phyloP scores from a whole-genome alignment of 164 flowering plant species.

The Liquidambar formosana region DNA sequence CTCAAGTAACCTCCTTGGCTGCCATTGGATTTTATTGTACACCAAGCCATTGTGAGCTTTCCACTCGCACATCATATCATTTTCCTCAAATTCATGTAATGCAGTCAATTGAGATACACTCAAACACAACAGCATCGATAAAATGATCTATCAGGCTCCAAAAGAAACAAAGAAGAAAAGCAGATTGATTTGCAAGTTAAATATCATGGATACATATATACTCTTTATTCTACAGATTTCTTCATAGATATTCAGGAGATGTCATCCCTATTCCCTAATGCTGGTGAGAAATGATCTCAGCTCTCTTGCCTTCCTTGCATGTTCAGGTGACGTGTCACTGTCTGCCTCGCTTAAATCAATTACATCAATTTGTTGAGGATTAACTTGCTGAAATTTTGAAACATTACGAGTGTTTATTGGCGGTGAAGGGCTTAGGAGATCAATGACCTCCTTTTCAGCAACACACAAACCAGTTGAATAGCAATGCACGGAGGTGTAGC shows the following conservation, averaged over 20 bases:
- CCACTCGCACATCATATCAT: no score
- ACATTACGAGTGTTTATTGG: constrained; percentile 17
- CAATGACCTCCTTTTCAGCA: constrained; percentile 44
- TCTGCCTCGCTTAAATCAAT: constrained; percentile 75
- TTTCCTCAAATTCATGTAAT: no score
- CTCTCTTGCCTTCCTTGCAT: constrained; percentile 58
- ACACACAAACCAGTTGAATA: neutral
- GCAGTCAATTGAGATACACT: no score
- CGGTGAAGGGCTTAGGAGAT: constrained; percentile 78
- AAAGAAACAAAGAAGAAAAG: neutral
- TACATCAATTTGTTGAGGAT: constrained; percentile 31
- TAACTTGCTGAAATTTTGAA: constrained; percentile 27
- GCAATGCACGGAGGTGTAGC: neutral
- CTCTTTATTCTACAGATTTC: no score
- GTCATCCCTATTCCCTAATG: constrained; percentile 22
- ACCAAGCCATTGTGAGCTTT: no score
- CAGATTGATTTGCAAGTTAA: neutral
- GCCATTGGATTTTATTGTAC: no score
- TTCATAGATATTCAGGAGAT: neutral
- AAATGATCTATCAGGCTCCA: neutral
- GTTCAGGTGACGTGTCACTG: constrained; percentile 60
- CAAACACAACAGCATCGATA: neutral
- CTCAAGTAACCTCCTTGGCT: no score
- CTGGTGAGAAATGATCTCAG: constrained; percentile 57
- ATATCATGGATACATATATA: neutral